Conservation (phyloP, 164 flowering plant species). For the Litsea cubeba region DNA sequence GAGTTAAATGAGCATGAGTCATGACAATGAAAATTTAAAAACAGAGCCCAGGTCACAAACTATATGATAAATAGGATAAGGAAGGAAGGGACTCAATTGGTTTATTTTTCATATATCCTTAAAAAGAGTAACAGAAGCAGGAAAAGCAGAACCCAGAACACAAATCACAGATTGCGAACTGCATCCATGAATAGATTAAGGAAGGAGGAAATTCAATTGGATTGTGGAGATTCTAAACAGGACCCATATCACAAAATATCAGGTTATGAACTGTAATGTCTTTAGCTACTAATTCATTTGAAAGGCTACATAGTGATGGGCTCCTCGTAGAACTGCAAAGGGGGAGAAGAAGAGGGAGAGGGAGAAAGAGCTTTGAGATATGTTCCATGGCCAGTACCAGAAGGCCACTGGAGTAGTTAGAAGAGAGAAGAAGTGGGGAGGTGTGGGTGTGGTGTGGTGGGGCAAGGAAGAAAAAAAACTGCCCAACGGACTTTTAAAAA, state of each 20-base stretch:
- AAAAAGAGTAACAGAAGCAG: not conserved
- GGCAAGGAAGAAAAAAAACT: not conserved
- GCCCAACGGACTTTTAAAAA: not conserved
- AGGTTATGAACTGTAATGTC: not conserved
- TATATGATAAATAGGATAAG: not conserved
- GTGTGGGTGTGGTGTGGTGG: not conserved
- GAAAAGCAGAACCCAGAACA: not conserved
- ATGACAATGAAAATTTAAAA: no score
- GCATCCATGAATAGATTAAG: not conserved
- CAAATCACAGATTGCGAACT: not conserved
- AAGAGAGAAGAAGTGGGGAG: not conserved
- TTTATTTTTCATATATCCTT: not conserved
- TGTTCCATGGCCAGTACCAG: not conserved
- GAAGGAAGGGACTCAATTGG: not conserved
- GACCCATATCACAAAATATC: not conserved
- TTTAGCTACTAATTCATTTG: not conserved
- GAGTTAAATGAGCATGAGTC: not conserved
- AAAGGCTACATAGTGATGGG: not conserved
- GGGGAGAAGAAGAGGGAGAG: not conserved
- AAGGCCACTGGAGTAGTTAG: not conserved
- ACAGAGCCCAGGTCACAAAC: no score
- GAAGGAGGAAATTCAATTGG: not conserved
- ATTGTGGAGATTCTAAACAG: not conserved
- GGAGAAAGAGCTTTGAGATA: not conserved
- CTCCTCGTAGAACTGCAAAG: no score